Base-by-base conservation (phyloP, 164 flowering plant genomes). In the Cinnamomum chago region DNA sequence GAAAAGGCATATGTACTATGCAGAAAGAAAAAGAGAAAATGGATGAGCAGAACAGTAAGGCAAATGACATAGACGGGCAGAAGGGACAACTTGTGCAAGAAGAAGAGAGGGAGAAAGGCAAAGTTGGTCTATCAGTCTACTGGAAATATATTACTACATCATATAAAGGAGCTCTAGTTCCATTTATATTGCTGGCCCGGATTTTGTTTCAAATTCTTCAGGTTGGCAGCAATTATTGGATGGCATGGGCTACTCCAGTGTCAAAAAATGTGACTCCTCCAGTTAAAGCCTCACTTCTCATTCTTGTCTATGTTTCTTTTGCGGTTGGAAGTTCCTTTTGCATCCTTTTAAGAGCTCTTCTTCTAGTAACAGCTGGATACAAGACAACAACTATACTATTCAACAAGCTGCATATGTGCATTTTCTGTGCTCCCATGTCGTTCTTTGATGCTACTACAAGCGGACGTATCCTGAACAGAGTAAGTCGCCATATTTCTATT, bases 381-480 rank as follows among this genome's bases (percentile, higher is more conserved):
- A 88, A 88, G 78, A 87, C 97, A 2, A 96, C 99, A 5, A 86
- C 88, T 12, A 20, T 81, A 51, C 91, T 95, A 58, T 95, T 95
- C 84, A 79, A 83, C 58, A 89, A 88, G 75, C 89, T 95, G 98
- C 99, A 92, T 77, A 23, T 67, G 2, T 85, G 89, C 83, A 84
- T 95, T 65, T 92, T 95, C 78, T 95, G 97, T 67, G 92, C 97
- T 4, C 95, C 97, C 40, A 92, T 95, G 99, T 91, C 97, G 60
- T 95, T 93, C 82, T 93, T 92, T 81, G 99, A 95, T 86, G 65
- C 99, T 69, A 95, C 99, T 5, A 98, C 99, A 40, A 90, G 92
- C 81, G 97, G 97, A 50, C 85, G 98, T 62, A 90, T 95, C 75
- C 76, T 95, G 3, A 93, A 90, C 66, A 84, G 98, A 73, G 99